A percentile compares a stretch with the other conserved stretches of the same genome.
Conservation (phyloP, 805 yeast genomes). For the Naumovozyma castellii region DNA sequence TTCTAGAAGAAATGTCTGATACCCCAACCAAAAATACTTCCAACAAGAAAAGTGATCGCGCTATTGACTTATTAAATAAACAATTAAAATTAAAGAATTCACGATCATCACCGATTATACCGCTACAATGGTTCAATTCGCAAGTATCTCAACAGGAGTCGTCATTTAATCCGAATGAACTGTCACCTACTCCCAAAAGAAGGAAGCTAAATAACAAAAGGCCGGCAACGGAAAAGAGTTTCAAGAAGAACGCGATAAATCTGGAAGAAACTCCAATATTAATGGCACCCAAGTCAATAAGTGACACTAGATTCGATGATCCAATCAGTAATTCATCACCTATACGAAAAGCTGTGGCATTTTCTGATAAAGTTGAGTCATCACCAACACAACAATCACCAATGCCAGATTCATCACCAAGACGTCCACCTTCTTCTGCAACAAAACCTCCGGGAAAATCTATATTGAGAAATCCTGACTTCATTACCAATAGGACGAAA, state of each 20-base stretch:
- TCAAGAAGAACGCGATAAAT: neutral
- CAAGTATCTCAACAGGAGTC: neutral
- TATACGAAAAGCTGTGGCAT: conserved; percentile 21
- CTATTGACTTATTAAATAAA: neutral
- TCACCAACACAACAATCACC: conserved; percentile 14
- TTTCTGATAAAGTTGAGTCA: conserved; percentile 24
- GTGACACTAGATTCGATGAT: neutral
- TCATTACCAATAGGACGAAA: neutral
- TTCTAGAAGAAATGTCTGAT: neutral
- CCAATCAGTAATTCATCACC: conserved; percentile 14
- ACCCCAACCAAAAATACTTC: neutral
- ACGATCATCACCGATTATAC: neutral
- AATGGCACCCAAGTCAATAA: neutral
- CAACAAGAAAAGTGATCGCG: neutral
- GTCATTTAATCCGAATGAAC: neutral
- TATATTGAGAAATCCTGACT: conserved; percentile 14
- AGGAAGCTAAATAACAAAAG: conserved; percentile 9
- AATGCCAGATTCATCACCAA: conserved; percentile 15
- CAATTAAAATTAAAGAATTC: neutral
- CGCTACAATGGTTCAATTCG: neutral
- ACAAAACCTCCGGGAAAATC: conserved; percentile 19
- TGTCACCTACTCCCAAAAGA: conserved; percentile 21
- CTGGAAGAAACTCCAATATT: neutral
- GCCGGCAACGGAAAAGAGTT: too few relatives aligned
- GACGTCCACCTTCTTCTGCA: conserved; percentile 7